Conservation (phyloP, 345 rosid genomes). For the Eucalyptus fibrosa region DNA sequence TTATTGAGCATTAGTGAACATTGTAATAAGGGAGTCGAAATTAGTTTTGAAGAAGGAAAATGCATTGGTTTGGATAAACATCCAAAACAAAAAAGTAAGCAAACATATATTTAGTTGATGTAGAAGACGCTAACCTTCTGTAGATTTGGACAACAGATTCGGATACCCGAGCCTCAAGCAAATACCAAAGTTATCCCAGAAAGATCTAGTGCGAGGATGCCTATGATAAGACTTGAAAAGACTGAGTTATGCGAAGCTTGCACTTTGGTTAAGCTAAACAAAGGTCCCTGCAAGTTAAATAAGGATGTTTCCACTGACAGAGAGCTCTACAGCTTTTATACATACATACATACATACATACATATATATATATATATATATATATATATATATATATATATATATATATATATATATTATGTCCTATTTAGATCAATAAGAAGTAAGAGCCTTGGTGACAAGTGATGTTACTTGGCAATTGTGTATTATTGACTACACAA, state of each 20-base stretch:
- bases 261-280: neutral
- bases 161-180: neutral
- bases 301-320: neutral
- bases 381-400: too few relatives aligned
- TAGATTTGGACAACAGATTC: neutral
- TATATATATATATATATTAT: too few relatives aligned
- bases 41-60: neutral
- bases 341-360: too few relatives aligned
- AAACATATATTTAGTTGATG: neutral
- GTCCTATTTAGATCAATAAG: too few relatives aligned
- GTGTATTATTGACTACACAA: too few relatives aligned
- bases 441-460: neutral
- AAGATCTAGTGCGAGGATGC: neutral
- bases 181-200: neutral
- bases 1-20: neutral
- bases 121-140: neutral
- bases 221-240: neutral
- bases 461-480: accelerated
- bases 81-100: neutral
- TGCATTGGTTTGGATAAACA: neutral
- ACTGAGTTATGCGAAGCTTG: neutral
- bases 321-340: neutral
- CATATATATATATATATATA: too few relatives aligned
- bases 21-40: neutral
- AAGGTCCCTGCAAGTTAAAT: neutral